phyloP scores from a whole-genome alignment of 2,329 filamentous ascomycete species.

The Pseudogymnoascus sp. region DNA sequence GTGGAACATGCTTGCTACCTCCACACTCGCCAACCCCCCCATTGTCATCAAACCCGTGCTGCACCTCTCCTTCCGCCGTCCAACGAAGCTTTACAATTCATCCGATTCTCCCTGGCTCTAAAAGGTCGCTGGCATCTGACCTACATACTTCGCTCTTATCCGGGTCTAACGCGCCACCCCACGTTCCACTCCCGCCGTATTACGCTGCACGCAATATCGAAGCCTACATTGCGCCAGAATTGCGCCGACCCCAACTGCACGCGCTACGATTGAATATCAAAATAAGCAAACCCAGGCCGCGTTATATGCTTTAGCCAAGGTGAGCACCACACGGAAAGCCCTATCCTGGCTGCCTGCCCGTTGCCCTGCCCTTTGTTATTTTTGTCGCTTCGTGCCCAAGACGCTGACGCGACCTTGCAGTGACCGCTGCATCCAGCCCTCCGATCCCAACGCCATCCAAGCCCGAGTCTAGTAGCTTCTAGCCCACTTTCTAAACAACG shows the following conservation, averaged over 20 bases:
- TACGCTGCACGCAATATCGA: slow-evolving; percentile 1
- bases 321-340: neutral
- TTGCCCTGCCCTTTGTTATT: neutral
- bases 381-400: slow-evolving; percentile 8
- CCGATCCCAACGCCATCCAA: slow-evolving; percentile 10
- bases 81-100: slow-evolving; percentile 2
- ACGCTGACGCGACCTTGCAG: slow-evolving; percentile 19
- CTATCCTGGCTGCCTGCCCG: neutral
- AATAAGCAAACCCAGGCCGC: slow-evolving; percentile 7
- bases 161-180: slow-evolving; percentile 2
- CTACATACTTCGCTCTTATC: neutral
- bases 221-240: neutral
- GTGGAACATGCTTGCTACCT: slow-evolving; percentile 7
- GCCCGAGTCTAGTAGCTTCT: slow-evolving; percentile 7
- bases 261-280: slow-evolving; percentile 4
- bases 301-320: neutral
- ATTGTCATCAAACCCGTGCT: slow-evolving; percentile 6
- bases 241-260: neutral
- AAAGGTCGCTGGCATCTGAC: slow-evolving; percentile 5
- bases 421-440: slow-evolving; percentile 13
- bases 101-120: neutral
- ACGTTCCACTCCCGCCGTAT: slow-evolving; percentile 7
- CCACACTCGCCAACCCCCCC: slow-evolving; percentile 6
- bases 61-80: slow-evolving; percentile 3
- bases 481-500: slow-evolving; percentile 7